Evolutionary conservation across 306 rosid species (phyloP), one percentile per base, ranked within the genome.

Genomic region (Cucurbita pepo): DNA sequence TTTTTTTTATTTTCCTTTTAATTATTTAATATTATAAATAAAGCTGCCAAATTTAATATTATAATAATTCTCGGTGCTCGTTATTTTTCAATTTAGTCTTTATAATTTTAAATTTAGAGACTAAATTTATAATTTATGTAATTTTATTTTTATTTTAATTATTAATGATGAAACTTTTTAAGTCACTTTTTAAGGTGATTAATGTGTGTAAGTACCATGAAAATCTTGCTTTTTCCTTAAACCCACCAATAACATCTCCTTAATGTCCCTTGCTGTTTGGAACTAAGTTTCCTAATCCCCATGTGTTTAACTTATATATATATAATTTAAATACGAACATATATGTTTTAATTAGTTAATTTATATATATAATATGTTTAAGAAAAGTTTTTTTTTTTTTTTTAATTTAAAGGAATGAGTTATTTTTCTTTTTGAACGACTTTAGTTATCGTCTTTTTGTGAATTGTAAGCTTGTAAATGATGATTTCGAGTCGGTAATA

Each of bases 221-320:
- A 18, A 73, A 81, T 77, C 81, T 52, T 21, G 78, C 54, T 77
- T 77, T 77, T 50, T 30, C 34, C 62, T 73, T 70, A 50, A 81
- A 47, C 62, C 62, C 75, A 73, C 61, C 72, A 67, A 67, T 67
- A 14, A 14, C 72, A 67, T 25, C 21, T 62, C 25, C 30, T 25
- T 16, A 59, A 25, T 45, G 66, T n/a, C 72, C 72, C 56, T 44
- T 67, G 11, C 1, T 67, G 56, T 45, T 67, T 47, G 72, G 72
- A 67, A 67, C 72, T 67, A 38, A 38, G 8, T 38, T 48, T 38
- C 69, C 72, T 45, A 67, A 67, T 67, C 56, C 71, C 71, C 45
- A 66, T 44, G 55, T 21, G 9, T 43, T 30, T 41, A 63, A 43
- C 71, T 19, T 43, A 21, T 21, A 19, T 19, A 21, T 21, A 56